Percentiles rank a stretch among this genome's conserved stretches.
phyloP scores from a whole-genome alignment of 2,329 filamentous ascomycete genomes.

The Hypoxylon sp. region DNA sequence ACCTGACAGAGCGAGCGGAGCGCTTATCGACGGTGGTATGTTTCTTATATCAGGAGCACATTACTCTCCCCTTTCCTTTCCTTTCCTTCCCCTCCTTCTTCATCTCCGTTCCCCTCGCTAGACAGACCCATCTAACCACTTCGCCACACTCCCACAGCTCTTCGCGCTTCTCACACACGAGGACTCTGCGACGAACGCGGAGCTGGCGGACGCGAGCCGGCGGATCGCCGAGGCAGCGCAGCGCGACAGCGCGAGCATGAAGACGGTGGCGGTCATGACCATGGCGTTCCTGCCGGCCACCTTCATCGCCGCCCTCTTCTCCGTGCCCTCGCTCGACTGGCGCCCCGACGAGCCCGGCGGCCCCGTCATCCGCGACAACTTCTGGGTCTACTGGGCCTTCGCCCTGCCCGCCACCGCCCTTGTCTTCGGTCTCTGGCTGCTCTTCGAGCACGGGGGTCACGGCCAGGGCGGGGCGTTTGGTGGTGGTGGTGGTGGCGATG shows the following conservation, averaged over 20 bases:
- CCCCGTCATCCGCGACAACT: conserved; percentile 16
- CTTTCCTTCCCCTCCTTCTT: background rate
- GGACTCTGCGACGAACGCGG: conserved; percentile 34
- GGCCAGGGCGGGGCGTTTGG: background rate
- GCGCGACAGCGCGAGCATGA: conserved; percentile 36
- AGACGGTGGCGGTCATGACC: conserved; percentile 39
- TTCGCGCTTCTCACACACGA: conserved; percentile 39
- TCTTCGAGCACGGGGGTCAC: conserved; percentile 20
- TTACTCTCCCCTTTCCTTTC: background rate
- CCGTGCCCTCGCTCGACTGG: conserved; percentile 37
- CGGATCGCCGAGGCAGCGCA: conserved; percentile 34
- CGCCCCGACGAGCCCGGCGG: background rate
- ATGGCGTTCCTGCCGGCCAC: conserved; percentile 40
- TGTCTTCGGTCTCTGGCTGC: conserved; percentile 34
- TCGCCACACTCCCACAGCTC: conserved; percentile 25
- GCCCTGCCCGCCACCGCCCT: conserved; percentile 52
- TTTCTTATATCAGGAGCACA: conserved; percentile 1
- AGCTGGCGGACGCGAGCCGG: conserved; percentile 32
- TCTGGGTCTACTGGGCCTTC: conserved; percentile 58
- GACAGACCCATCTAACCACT: background rate
- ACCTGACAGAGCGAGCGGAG: conserved; percentile 39
- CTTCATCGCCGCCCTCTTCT: conserved; percentile 40
- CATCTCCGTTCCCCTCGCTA: no score
- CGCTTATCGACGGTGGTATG: conserved; percentile 40
- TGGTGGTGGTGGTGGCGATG: background rate